These are phyloP conservation scores for Dioscorea cayenensis DNA, from an alignment of 116 monocot genomes.

Conservation along the genomic window DNA sequence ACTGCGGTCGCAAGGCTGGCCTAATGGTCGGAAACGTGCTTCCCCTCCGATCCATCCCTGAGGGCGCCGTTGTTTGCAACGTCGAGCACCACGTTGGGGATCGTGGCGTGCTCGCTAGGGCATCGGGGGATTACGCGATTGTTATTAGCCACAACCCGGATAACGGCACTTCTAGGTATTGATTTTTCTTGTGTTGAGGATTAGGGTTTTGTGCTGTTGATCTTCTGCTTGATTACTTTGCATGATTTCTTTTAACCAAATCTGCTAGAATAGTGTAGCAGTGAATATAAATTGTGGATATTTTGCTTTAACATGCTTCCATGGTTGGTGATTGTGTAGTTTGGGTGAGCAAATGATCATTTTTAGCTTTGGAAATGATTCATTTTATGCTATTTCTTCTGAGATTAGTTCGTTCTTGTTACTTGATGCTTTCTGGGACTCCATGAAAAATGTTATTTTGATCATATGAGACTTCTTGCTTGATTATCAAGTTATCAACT, in stretches of 20 bases:
- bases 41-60: constrained; percentile 17
- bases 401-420: too few relatives aligned
- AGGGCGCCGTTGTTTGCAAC: constrained; percentile 30
- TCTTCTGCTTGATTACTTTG: background rate
- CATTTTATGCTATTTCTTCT: too few relatives aligned
- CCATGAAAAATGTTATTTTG: too few relatives aligned
- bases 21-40: constrained; percentile 36
- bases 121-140: constrained; percentile 19
- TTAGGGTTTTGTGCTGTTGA: background rate
- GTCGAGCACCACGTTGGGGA: constrained; percentile 29
- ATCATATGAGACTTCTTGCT: too few relatives aligned
- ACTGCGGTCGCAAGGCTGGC: constrained; percentile 34
- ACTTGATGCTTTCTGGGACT: too few relatives aligned
- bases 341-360: too few relatives aligned
- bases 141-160: constrained; percentile 24
- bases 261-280: too few relatives aligned
- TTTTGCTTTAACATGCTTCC: too few relatives aligned
- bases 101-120: constrained; percentile 12
- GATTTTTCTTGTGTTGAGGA: background rate
- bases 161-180: constrained; percentile 17
- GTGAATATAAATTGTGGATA: too few relatives aligned
- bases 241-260: background rate
- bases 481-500: too few relatives aligned
- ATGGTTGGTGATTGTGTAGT: too few relatives aligned
- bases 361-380: too few relatives aligned